Base-by-base conservation (phyloP, 176 grass and related monocot species). In the Elymus sibiricus region DNA sequence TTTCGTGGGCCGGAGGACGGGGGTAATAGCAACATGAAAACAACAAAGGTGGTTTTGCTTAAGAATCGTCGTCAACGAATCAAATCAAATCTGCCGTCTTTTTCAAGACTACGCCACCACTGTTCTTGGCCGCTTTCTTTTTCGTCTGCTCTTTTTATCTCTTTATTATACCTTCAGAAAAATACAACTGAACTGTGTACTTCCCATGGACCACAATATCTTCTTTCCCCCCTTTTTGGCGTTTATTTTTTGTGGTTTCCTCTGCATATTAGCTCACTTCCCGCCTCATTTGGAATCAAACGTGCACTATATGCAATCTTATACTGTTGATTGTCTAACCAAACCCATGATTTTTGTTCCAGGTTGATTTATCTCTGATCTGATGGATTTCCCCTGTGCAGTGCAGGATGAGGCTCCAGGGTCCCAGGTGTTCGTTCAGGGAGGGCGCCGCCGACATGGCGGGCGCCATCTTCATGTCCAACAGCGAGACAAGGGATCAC, bases 391-490 rank as follows among this genome's bases (percentile, higher is more conserved):
- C 0, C 3, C 19, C 22, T 7, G 32, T 27, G 53, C 86, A 87
- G 78, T 81, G 53, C 70, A 49, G 58, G 82, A 92, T 92, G 92
- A 86, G 72, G 78, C 22, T 31, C 1, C 32, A 35, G 24, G 53
- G 53, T 7, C 58, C 64, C 4, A 11, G 0, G 7, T 22, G 70
- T 6, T 90, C 74, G 0, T 53, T 74, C 39, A 44, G 79, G 6
- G 2, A 59, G 15, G 69, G 74, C 5, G 40, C 79, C 69, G 9
- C 86, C 29, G 27, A 24, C 37, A 90, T 90, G 84, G 84, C 44
- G 11, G 93, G 93, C 9, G 93, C 90, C 19, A 92, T 94, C 58
- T 94, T 94, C 90, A 92, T 94, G 77, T 92, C 85, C 74, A 94
- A 94, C 84, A 88, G 68, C 12, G 1, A 59, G 27, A 90, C 93